Evolutionary conservation across 2,329 filamentous ascomycete species (phyloP), one percentile per base, ranked within the genome.

Genomic region (Cladobotryum protrusum): DNA sequence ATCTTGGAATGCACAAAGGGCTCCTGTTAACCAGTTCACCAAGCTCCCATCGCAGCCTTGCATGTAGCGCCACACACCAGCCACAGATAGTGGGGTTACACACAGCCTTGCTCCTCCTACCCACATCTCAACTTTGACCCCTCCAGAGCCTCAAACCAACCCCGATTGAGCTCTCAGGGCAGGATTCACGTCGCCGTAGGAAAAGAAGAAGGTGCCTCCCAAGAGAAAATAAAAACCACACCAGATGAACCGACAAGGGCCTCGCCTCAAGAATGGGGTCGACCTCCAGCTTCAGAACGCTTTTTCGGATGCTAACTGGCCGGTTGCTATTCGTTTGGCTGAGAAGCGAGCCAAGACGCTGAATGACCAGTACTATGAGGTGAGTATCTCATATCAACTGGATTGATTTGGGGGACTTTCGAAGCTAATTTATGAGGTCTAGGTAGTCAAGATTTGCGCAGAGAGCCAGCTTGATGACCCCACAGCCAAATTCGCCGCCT

Each of bases 341-440:
- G 74, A 77, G 54, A 75, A 78, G 63, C 68, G 76, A 24, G 67
- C 68, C 50, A 73, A 72, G 56, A 63, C 68, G 2, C 69, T 68
- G 39, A 77, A 78, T 46, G 78, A 81, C 39, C 67, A 74, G 7
- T 82, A 82, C 58, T 82, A 76, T 57, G 72, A 79, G 66, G 77
- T 81, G 57, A 52, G 69, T 47, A 37, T 34, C 9, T 4, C 17
- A n/a, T 24, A 32, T 39, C 11, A 4, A 9, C 24, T 8, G 24
- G 11, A 29, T 29, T 8, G n/a, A 36, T 20, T 43, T 24, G 3
- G 20, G n/a, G 18, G 15, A n/a, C n/a, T n/a, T n/a, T n/a, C n/a
- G n/a, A n/a, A n/a, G n/a, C 19, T 42, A 18, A 18, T 42, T n/a
- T 13, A n/a, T 37, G 13, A 37, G 75, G 78, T 57, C 49, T 47